Evolutionary conservation across 306 rosid genomes (phyloP).

Genomic region (Trifolium pratense): DNA sequence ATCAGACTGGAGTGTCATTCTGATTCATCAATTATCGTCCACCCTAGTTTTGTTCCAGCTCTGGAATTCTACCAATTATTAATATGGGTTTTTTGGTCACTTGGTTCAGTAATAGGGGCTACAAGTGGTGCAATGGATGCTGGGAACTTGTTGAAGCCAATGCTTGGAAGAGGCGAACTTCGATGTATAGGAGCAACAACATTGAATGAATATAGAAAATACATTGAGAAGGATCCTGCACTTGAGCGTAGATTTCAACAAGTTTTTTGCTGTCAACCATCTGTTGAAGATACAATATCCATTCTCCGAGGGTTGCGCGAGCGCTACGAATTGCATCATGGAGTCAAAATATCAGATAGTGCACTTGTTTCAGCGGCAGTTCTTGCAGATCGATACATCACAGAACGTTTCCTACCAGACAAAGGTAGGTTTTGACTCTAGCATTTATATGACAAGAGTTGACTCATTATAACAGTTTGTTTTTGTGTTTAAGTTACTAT

Average conservation of each 20-base stretch:
- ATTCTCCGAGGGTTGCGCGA: conserved; percentile 98
- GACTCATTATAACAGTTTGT: neutral
- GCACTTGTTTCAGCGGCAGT: conserved; percentile 97
- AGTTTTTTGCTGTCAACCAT: conserved; percentile 91
- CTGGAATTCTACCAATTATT: conserved; percentile 12
- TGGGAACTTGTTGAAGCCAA: conserved; percentile 93
- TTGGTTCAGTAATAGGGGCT: conserved; percentile 71
- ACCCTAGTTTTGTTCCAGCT: conserved; percentile 26
- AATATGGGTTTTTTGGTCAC: conserved; percentile 37
- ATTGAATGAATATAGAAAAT: conserved; percentile 86
- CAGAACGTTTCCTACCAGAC: conserved; percentile 94
- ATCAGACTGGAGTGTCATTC: conserved; percentile 13
- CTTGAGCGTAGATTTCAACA: conserved; percentile 98
- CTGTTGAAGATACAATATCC: conserved; percentile 89
- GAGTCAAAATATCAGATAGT: conserved; percentile 94
- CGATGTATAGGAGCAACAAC: conserved; percentile 98
- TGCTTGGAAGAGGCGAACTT: conserved; percentile 99
- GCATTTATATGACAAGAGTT: neutral
- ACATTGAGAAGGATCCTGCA: conserved; percentile 96
- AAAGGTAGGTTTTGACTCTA: conserved; percentile 60
- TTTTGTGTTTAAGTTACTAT: neutral
- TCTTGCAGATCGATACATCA: conserved; percentile 88
- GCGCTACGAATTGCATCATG: conserved; percentile 98
- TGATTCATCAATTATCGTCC: conserved; percentile 20
- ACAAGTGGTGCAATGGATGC: conserved; percentile 99